Base-by-base conservation (phyloP, 2,329 filamentous ascomycete genomes). In the Xylaria sp. region DNA sequence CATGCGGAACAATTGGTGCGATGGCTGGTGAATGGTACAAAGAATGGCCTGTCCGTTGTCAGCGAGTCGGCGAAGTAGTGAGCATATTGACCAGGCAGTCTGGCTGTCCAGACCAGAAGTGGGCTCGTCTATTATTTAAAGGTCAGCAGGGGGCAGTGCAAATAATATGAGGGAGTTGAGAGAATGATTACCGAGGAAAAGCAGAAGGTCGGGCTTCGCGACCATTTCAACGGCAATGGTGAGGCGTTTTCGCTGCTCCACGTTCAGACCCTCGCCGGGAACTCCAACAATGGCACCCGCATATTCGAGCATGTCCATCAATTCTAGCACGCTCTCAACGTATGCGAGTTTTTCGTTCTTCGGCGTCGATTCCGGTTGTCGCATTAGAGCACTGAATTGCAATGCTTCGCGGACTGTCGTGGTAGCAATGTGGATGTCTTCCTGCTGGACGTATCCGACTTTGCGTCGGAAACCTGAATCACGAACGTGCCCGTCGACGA, bases 21-120 rank as follows among this genome's bases (percentile, higher is more conserved):
- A 93, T 19, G 92, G 92, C 73, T 97, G 92, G 73, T 96, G 92
- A 61, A 96, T 96, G 0, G 92, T 96, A 76, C 91, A 95, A 8
- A 96, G 84, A 74, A 97, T 89, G 52, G 92, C 90, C 71, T 93
- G 90, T 8, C 92, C 92, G 63, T 86, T 88, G 71, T 92, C 88
- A 65, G 91, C 90, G 16, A 96, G 80, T 75, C 92, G 95, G 72
- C 92, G 86, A 50, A 96, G 81, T 6, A 96, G 81, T 70, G 89
- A 85, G 37, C 90, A 82, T 70, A 96, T 96, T 64, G 90, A 89
- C 90, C 90, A 96, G 0, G 91, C 92, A 0, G 91, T 94, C 73
- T 96, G 91, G 71, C 85, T 89, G 74, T 96, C 92, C 18, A 96
- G 84, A 76, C 92, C 92, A 19, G 91, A 95, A 1, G 92, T 96